Evolutionary conservation across 306 rosid species (phyloP), one percentile per base, ranked within the genome.

Genomic region (Vigna radiata): DNA sequence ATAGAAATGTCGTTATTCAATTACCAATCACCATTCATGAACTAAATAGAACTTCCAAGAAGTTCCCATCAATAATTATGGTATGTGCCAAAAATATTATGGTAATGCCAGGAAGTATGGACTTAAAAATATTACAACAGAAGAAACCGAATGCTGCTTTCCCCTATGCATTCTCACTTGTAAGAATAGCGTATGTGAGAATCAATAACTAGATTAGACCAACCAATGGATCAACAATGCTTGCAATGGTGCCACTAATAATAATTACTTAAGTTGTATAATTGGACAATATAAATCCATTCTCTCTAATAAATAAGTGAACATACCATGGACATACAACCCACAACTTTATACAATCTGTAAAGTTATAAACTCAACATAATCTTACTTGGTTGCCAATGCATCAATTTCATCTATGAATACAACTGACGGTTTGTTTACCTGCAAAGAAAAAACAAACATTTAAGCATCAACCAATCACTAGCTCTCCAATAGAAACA

Each of bases 401-500:
- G 99, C 99, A 81, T 95, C 97, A 66, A 95, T 95, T 84, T 95
- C 99, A 76, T 95, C 99, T 36, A 95, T 88, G 90, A 95, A 95
- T 77, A 95, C 91, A 76, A 95, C 97, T 2, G 99, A 92, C 68
- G 99, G 99, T 77, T 85, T 95, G 88, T 95, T 95, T 76, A 95
- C 97, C 99, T 95, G 97, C 88, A 89, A 63, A 81, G 59, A 72
- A 69, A 25, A 82, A 77, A 79, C 55, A 68, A 62, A 49, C 65
- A 77, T 23, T 16, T 61, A 68, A 68, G 50, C 36, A 76, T 73
- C 43, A 37, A 33, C 44, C 19, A 48, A 83, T 37, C 67, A 77
- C 12, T 58, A 64, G 64, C 53, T 69, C 60, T 44, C 44, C 53
- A 66, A 82, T 79, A 55, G 33, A 62, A 79, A 70, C 44, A 68